phyloP scores from a whole-genome alignment of 2,329 filamentous ascomycete species.

The Clarireedia monteithiana region DNA sequence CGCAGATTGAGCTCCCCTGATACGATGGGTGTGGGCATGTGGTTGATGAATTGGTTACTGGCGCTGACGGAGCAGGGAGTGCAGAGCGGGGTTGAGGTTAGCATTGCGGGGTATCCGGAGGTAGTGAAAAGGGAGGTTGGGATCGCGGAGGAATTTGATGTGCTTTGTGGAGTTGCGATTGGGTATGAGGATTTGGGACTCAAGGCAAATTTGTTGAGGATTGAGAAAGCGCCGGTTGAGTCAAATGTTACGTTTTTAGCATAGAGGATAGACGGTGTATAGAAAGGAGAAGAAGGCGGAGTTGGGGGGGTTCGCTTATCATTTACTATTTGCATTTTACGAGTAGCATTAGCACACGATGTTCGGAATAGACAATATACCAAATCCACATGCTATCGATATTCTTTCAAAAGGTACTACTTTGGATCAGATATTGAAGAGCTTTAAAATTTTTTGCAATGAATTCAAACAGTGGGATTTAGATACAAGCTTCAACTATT shows the following conservation, averaged over 20 bases:
- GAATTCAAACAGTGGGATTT: too few relatives aligned
- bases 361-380: too few relatives aligned
- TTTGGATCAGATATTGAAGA: too few relatives aligned
- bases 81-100: neutral
- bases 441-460: too few relatives aligned
- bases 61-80: slow-evolving; percentile 4
- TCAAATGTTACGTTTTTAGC: neutral
- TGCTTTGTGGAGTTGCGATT: slow-evolving; percentile 4
- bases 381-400: too few relatives aligned
- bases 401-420: too few relatives aligned
- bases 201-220: neutral
- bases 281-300: neutral
- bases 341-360: too few relatives aligned
- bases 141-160: neutral
- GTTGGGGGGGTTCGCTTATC: too few relatives aligned
- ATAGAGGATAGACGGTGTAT: neutral
- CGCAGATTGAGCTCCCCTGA: neutral
- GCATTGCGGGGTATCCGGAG: neutral
- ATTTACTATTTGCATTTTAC: too few relatives aligned
- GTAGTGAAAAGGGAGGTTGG: neutral
- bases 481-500: too few relatives aligned
- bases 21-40: slow-evolving; percentile 1
- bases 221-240: neutral
- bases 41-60: slow-evolving; percentile 4
- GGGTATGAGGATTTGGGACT: slow-evolving; percentile 1